phyloP scores from a whole-genome alignment of 2,329 filamentous ascomycete genomes.

The Fusarium sterilihyphosum region DNA sequence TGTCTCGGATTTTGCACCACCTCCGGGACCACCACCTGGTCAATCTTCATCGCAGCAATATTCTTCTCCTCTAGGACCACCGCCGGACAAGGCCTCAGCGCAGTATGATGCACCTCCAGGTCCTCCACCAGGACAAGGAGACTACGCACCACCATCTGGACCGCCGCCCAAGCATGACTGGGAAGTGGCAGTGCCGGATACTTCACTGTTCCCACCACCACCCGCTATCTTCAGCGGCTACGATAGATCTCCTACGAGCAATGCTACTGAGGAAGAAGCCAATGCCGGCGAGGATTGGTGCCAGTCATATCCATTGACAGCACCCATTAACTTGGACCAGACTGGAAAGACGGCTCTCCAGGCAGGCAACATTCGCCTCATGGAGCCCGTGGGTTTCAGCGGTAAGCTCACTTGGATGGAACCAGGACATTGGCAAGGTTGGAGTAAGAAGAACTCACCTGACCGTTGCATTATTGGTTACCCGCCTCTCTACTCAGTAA shows the following conservation, averaged over 20 bases:
- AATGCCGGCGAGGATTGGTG: conserved; percentile 75
- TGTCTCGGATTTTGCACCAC: conserved; percentile 45
- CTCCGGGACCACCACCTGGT: conserved; percentile 40
- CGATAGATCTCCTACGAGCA: conserved; percentile 73
- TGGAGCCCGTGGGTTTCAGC: conserved; percentile 60
- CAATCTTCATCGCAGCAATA: conserved; percentile 34
- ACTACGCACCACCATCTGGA: conserved; percentile 47
- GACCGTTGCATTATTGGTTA: conserved; percentile 75
- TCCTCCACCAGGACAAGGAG: conserved; percentile 42
- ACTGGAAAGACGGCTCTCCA: conserved; percentile 59
- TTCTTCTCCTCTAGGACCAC: conserved; percentile 45
- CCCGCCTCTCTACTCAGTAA: conserved; percentile 73
- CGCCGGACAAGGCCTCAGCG: conserved; percentile 39
- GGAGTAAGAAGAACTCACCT: conserved; percentile 54
- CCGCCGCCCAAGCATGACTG: conserved; percentile 70
- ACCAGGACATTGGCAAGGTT: conserved; percentile 63
- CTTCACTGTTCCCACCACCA: conserved; percentile 76
- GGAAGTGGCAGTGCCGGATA: conserved; percentile 77
- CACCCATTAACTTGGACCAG: conserved; percentile 61
- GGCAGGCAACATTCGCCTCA: conserved; percentile 63
- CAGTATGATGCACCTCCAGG: conserved; percentile 42
- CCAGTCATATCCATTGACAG: conserved; percentile 64
- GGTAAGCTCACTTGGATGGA: conserved; percentile 57
- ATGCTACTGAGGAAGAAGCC: conserved; percentile 72
- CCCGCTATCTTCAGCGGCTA: conserved; percentile 72